Base-by-base conservation (phyloP, 139 green algal genomes). In the Axilococcus clingmanii region DNA sequence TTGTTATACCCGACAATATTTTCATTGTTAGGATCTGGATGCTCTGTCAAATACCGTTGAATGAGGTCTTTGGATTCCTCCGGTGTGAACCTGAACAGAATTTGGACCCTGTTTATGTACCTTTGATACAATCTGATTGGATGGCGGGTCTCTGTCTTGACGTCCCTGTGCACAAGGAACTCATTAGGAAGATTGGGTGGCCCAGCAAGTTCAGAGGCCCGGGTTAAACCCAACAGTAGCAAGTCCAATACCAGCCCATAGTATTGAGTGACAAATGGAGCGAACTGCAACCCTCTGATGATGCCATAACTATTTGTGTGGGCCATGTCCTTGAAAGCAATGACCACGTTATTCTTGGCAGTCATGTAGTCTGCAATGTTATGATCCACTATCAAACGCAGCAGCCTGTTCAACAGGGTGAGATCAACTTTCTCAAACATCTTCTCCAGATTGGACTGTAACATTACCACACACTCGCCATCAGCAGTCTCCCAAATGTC, bases 1-100 rank as follows among this genome's bases (percentile, higher is more conserved):
- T 99, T 99, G 81, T 99, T 98, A 74, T 97, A 98, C 20, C 92
- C 92, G 33, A 99, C 89, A 42, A 98, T 95, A 79, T 99, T 99
- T 63, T 98, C 92, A 64, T 99, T 99, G 80, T 99, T 99, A 66
- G 92, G 92, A 76, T 99, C 92, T 0, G 92, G 92, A 71, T 99
- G 85, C 84, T 99, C 92, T 17, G 92, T 97, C 5, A 99, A 77
- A 79, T 95, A 99, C 44, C 88, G 81, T 76, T 90, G 78, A 64
- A 96, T 95, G 5, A 96, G 69, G 57, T 95, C 87, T 54, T 79
- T 80, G 22, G 84, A 77, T 71, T 99, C 92, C 9, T 98, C 92
- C 15, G 88, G 87, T 3, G 52, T 88, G 71, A 99, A 98, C 17
- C 85, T 68, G 53, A 93, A 79, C 53, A 94, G 55, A 37, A 94